Evolutionary conservation across 208 protist species (phyloP).

Genomic region (Willaertia magna): DNA sequence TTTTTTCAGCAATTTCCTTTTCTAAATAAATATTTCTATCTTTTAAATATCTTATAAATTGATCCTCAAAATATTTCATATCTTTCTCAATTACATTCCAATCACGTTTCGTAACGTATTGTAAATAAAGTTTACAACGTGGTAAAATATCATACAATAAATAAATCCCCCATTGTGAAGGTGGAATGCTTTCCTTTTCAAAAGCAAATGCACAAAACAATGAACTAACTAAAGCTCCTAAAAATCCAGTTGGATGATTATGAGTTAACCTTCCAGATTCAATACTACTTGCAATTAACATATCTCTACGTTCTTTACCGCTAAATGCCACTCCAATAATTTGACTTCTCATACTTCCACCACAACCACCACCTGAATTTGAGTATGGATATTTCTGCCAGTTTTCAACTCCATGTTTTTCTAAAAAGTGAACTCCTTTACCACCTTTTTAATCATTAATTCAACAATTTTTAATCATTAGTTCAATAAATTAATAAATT

Average conservation of each 20-base stretch:
- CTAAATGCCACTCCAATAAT: not conserved
- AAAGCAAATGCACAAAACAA: slow-evolving; percentile 11
- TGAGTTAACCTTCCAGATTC: slow-evolving; percentile 18
- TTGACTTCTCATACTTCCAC: not conserved
- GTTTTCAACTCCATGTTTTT: not conserved
- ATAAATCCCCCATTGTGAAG: not conserved
- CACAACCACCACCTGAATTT: not conserved
- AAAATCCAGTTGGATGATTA: slow-evolving; percentile 17
- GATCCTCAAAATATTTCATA: not conserved
- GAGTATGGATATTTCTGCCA: not conserved
- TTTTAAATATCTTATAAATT: not conserved
- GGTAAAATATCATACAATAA: slow-evolving; percentile 1
- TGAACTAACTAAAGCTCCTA: not conserved
- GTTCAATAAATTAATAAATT: too few relatives aligned
- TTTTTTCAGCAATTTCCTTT: not conserved
- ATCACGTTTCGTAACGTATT: not conserved
- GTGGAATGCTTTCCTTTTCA: not conserved
- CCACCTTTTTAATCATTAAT: too few relatives aligned
- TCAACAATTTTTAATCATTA: too few relatives aligned
- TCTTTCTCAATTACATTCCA: not conserved
- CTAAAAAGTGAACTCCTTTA: not conserved
- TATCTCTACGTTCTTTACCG: not conserved
- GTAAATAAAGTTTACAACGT: not conserved
- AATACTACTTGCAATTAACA: not conserved
- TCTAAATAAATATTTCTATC: not conserved